Evolutionary conservation across 805 yeast species (phyloP).

Genomic region (Trichomonascus vanleenenianus): DNA sequence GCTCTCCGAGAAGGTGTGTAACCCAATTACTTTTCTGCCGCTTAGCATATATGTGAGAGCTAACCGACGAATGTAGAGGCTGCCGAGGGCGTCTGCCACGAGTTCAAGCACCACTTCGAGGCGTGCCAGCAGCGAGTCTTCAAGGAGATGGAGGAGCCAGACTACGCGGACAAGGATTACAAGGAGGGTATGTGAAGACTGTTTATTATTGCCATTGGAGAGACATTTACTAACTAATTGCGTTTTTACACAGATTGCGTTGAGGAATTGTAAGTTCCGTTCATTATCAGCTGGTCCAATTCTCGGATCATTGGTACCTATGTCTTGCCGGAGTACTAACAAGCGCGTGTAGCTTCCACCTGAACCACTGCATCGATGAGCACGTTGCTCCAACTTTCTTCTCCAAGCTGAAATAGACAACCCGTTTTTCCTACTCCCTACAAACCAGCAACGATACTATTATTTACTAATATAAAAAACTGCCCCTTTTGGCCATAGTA

Average conservation of each 20-base stretch:
- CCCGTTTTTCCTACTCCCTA: background rate
- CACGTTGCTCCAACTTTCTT: slow-evolving; percentile 88
- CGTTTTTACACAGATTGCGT: slow-evolving; percentile 70
- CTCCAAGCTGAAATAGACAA: slow-evolving; percentile 37
- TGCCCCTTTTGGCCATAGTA: no score
- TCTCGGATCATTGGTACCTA: no score
- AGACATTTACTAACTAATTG: slow-evolving; percentile 1
- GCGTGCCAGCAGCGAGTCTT: slow-evolving; percentile 96
- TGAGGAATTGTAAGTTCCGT: slow-evolving; percentile 59
- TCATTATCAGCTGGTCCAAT: no score
- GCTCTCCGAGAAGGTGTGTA: slow-evolving; percentile 39
- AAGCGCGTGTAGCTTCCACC: slow-evolving; percentile 52
- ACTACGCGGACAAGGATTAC: slow-evolving; percentile 66
- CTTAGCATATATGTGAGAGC: slow-evolving; percentile 10
- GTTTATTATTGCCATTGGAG: background rate
- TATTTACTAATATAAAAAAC: background rate
- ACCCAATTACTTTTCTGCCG: slow-evolving; percentile 14
- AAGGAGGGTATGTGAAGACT: slow-evolving; percentile 46
- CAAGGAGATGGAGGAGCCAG: slow-evolving; percentile 76
- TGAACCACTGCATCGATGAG: slow-evolving; percentile 87
- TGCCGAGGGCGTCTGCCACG: slow-evolving; percentile 58
- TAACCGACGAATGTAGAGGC: slow-evolving; percentile 41
- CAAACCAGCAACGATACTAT: background rate
- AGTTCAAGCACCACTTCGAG: slow-evolving; percentile 77
- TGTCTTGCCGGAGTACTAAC: no score